Percentiles rank a stretch among this genome's conserved stretches.
phyloP scores from a whole-genome alignment of 352 stramenopile genomes.

The Globisporangium camurandrum region DNA sequence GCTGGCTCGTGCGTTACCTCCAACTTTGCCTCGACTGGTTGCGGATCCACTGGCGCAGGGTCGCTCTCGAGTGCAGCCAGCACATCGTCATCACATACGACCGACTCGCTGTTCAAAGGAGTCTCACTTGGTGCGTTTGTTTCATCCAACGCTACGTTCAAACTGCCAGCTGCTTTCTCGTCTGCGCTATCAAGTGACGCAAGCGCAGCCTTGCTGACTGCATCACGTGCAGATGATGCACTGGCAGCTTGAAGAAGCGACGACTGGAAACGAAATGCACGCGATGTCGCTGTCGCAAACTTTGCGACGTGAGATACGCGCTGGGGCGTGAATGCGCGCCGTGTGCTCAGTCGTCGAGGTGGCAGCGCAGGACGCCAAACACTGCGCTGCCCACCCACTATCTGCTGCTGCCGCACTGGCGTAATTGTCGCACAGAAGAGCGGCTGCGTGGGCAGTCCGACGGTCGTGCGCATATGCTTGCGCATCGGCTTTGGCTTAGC shows the following conservation, averaged over 20 bases:
- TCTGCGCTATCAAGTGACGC: background rate
- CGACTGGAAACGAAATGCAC: conserved; percentile 24
- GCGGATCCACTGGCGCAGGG: background rate
- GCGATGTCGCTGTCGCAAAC: too few relatives aligned
- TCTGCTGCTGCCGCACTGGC: background rate
- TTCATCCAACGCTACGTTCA: background rate
- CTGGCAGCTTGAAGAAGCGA: conserved; percentile 19
- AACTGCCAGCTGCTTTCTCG: background rate
- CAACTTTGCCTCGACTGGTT: background rate
- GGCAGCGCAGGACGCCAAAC: conserved; percentile 1
- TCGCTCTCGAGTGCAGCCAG: too few relatives aligned
- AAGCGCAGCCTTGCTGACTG: too few relatives aligned
- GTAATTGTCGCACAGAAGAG: conserved; percentile 5
- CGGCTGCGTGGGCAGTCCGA: conserved; percentile 7
- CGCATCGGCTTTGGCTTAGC: background rate
- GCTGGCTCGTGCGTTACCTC: background rate
- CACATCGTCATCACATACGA: background rate
- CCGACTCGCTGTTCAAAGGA: too few relatives aligned
- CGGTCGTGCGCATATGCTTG: background rate
- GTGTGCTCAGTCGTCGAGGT: background rate
- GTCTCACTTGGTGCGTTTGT: too few relatives aligned
- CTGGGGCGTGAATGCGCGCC: background rate
- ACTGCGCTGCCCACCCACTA: too few relatives aligned
- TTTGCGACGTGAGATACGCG: background rate
- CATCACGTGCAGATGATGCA: background rate